A percentile compares a stretch with the other conserved stretches of the same genome.
phyloP scores from a whole-genome alignment of 352 stramenopile species.

The Achlya hypogyna region DNA sequence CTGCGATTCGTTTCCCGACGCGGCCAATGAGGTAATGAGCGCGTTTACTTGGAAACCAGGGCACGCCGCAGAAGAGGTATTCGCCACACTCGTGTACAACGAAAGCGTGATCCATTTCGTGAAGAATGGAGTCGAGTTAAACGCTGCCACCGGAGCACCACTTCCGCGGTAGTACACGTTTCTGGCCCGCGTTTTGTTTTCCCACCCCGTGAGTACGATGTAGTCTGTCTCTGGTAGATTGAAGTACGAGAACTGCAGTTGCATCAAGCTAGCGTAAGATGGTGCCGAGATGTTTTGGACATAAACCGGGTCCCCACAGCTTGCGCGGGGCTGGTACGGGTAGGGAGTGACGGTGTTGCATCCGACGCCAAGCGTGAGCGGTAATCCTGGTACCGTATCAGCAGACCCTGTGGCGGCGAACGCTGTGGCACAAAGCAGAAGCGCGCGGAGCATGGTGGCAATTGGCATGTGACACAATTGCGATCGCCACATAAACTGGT shows the following conservation, averaged over 20 bases:
- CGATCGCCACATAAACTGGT: neutral
- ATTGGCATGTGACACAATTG: neutral
- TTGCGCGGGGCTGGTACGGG: neutral
- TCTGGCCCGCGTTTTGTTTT: neutral
- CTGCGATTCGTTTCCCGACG: neutral
- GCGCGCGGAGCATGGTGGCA: neutral
- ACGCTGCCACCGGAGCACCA: neutral
- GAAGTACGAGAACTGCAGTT: slow-evolving; percentile 1
- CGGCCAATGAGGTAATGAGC: neutral
- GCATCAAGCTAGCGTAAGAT: neutral
- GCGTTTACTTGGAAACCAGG: neutral
- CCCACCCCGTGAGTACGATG: neutral
- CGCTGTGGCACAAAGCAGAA: neutral
- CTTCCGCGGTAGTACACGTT: neutral
- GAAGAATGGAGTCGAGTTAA: neutral
- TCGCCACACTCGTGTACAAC: slow-evolving; percentile 1
- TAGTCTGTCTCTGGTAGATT: slow-evolving; percentile 6
- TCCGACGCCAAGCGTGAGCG: neutral
- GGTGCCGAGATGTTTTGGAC: neutral
- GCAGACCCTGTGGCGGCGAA: neutral
- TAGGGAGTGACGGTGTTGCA: neutral
- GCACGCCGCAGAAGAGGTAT: neutral
- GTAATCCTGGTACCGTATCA: neutral
- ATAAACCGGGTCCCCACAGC: neutral
- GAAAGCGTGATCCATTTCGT: neutral